Evolutionary conservation across 352 stramenopile genomes (phyloP).

Genomic region (Phytophthora kernoviae): DNA sequence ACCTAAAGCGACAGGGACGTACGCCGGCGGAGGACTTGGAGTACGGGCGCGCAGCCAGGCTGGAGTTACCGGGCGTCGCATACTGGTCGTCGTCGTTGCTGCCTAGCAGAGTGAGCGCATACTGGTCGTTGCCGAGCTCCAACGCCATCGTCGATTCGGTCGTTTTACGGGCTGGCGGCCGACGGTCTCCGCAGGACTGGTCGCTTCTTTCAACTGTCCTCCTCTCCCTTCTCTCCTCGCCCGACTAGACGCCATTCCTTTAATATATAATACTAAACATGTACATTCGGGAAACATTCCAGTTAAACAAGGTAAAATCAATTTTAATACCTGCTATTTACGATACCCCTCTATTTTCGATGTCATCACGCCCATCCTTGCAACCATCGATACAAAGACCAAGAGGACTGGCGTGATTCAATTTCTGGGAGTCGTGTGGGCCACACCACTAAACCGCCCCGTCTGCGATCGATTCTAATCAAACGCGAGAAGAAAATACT

Average conservation of each 20-base stretch:
- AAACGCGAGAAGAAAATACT: too few relatives aligned
- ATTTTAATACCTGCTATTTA: too few relatives aligned
- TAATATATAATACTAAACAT: too few relatives aligned
- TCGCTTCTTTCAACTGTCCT: slow-evolving; percentile 4
- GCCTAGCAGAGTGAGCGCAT: slow-evolving; percentile 64
- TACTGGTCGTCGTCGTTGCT: slow-evolving; percentile 67
- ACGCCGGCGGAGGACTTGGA: slow-evolving; percentile 55
- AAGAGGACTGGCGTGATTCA: too few relatives aligned
- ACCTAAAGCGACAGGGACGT: slow-evolving; percentile 20
- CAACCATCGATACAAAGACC: too few relatives aligned
- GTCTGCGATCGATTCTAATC: slow-evolving; percentile 23
- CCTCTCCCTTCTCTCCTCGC: neutral
- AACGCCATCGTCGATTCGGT: slow-evolving; percentile 35
- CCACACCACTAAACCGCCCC: slow-evolving; percentile 10
- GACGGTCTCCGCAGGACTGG: neutral
- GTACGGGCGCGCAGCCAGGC: slow-evolving; percentile 57
- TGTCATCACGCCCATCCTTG: too few relatives aligned
- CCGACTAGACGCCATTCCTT: too few relatives aligned
- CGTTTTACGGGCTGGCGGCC: neutral
- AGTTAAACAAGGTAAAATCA: too few relatives aligned
- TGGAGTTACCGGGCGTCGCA: slow-evolving; percentile 29
- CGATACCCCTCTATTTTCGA: too few relatives aligned
- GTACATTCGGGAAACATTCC: too few relatives aligned
- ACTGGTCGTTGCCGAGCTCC: slow-evolving; percentile 45
- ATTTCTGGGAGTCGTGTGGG: neutral